These are phyloP conservation scores for Oxyria digyna DNA, from an alignment of 148 eudicot species.

Conservation along the genomic window DNA sequence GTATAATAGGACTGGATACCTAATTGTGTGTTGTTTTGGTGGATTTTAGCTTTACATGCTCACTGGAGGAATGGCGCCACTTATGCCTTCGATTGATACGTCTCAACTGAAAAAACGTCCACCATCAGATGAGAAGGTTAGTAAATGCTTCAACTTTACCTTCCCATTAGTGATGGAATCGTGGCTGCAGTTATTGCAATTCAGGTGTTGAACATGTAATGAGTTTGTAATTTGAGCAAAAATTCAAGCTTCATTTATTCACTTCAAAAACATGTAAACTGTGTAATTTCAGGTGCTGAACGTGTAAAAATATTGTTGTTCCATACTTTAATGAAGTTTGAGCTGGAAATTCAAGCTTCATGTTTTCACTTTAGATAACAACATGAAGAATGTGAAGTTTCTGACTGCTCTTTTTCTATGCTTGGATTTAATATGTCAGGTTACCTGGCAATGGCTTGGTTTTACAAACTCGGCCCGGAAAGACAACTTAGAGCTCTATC, in stretches of 20 bases:
- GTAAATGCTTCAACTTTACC: background rate
- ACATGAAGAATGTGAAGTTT: background rate
- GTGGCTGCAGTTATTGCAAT: background rate
- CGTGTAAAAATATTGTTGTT: no score
- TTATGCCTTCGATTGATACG: constrained; percentile 69
- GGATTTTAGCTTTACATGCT: constrained; percentile 64
- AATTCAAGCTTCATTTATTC: background rate
- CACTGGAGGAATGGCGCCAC: constrained; percentile 78
- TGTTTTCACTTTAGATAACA: background rate
- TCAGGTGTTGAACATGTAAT: background rate
- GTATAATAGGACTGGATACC: background rate
- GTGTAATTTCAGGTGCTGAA: no score
- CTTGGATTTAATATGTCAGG: constrained; percentile 24
- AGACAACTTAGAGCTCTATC: constrained; percentile 65
- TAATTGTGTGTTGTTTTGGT: background rate
- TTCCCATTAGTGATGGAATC: background rate
- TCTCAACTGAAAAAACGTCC: constrained; percentile 57
- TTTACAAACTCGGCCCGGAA: constrained; percentile 81
- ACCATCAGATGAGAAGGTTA: constrained; percentile 59
- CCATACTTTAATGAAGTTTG: no score
- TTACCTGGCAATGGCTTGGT: constrained; percentile 94
- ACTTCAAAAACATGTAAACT: background rate
- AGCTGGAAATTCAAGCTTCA: background rate
- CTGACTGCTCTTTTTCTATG: background rate
- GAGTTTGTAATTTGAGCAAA: background rate